Conservation (phyloP, 2,329 filamentous ascomycete species). For the Phialophora macrospora region DNA sequence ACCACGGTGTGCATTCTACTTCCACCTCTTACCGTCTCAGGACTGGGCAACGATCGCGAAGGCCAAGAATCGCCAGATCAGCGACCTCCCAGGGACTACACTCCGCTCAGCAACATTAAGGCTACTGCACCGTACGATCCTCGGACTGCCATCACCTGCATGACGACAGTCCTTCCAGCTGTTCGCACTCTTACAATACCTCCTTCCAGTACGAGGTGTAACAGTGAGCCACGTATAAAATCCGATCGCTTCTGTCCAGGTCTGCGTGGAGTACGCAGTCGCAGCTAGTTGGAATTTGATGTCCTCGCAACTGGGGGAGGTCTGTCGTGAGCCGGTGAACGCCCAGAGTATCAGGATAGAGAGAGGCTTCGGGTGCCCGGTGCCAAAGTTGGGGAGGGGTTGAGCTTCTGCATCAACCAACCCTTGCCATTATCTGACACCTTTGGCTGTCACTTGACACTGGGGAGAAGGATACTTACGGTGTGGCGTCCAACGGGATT, state of each 20-base stretch:
- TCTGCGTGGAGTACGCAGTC: conserved; percentile 1
- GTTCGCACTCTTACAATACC: not conserved
- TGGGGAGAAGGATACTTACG: not conserved
- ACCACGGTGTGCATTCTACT: not conserved
- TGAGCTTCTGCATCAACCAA: not conserved
- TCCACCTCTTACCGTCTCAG: not conserved
- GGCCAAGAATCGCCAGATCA: not conserved
- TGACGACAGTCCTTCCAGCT: not conserved
- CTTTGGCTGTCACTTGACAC: not conserved
- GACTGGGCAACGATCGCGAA: not conserved
- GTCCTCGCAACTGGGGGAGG: conserved; percentile 3
- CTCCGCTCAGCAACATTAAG: not conserved
- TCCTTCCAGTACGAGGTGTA: not conserved
- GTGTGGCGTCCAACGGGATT: too few relatives aligned
- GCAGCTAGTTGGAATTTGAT: not conserved
- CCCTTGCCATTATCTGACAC: not conserved
- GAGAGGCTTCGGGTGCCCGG: not conserved
- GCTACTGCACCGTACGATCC: not conserved
- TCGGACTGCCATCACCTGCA: not conserved
- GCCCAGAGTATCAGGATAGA: not conserved
- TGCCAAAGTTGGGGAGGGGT: not conserved
- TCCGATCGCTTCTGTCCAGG: not conserved
- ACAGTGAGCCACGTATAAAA: not conserved
- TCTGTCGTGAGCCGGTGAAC: not conserved
- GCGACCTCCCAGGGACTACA: not conserved